Evolutionary conservation across 1,284 basidiomycete genomes (phyloP).

Genomic region (Blastosporella zonata): DNA sequence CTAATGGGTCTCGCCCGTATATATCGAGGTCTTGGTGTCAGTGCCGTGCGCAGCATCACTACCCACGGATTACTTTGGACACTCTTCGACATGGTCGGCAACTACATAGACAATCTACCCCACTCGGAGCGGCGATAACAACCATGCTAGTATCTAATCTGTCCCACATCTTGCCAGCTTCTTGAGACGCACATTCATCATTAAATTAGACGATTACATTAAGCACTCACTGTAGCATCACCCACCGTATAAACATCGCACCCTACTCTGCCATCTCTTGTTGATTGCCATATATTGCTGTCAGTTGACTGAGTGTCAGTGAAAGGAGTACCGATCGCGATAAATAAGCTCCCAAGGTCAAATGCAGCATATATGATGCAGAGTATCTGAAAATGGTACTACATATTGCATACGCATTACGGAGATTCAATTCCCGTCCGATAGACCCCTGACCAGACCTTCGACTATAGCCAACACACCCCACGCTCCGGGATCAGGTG

Average conservation of each 20-base stretch:
- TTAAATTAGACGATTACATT: conserved; percentile 20
- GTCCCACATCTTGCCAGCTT: conserved; percentile 11
- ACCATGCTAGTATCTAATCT: conserved; percentile 7
- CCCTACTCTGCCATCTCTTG: conserved; percentile 1
- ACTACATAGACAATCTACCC: conserved; percentile 73
- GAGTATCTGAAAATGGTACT: too few relatives aligned
- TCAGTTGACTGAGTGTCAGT: too few relatives aligned
- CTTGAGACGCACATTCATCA: neutral
- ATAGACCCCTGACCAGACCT: conserved; percentile 25
- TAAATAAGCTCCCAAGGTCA: too few relatives aligned
- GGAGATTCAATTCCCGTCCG: neutral
- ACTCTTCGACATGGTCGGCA: conserved; percentile 71
- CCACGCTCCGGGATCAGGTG: conserved; percentile 56
- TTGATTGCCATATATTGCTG: too few relatives aligned
- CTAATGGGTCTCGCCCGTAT: conserved; percentile 70
- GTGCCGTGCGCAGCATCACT: conserved; percentile 77
- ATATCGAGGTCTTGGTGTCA: conserved; percentile 84
- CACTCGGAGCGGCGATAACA: conserved; percentile 22
- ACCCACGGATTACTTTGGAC: conserved; percentile 85
- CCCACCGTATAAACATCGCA: conserved; percentile 9
- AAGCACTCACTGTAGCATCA: conserved; percentile 18
- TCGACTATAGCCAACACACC: conserved; percentile 41
- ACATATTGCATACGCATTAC: too few relatives aligned
- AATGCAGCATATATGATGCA: too few relatives aligned
- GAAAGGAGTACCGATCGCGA: too few relatives aligned